Evolutionary conservation across 1,284 basidiomycete genomes (phyloP), one percentile per base, ranked within the genome.

Genomic region (Leccinum huronense): DNA sequence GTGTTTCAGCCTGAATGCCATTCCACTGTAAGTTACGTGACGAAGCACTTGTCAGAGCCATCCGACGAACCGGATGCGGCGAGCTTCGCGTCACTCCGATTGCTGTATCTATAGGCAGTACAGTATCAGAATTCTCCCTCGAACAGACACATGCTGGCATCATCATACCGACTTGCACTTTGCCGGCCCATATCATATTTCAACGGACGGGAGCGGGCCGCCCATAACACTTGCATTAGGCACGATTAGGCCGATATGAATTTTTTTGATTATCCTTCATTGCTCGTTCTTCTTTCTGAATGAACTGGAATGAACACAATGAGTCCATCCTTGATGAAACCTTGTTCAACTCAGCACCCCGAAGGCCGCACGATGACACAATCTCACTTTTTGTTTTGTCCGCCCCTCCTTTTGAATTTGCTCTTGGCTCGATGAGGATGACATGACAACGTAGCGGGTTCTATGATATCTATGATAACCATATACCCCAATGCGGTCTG

Each of bases 221-320:
- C 71, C 65, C 70, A 72, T 72, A 48, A 48, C 23, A 6, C 63
- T 73, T 51, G 11, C 30, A 6, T 30, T n/a, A 27, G 38, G 33
- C 40, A 30, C 59, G 33, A 61, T 61, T 65, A 60, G 60, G 67
- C 65, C 58, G 62, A 72, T 73, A 62, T 38, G 71, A 64, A 54
- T 45, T 56, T 4, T 10, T 30, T 11, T 34, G 61, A 66, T 48
- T 10, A 31, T 19, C 6, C 27, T 68, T 67, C 60, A 60, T 65
- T 40, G 9, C 8, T 8, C 3, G 57, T 40, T n/a, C 55, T 40
- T 23, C 42, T 11, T 6, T 13, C 19, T 13, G 10, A 48, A 48
- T 19, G 16, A 7, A 48, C 45, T 19, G 7, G 45, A 48, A 48
- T 48, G 45, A 48, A 48, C 6, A 48, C 45, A 48, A 48, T 19